Evolutionary conservation across 164 flowering plant genomes (phyloP), one percentile per base, ranked within the genome.

Genomic region (Vitis amurensis): DNA sequence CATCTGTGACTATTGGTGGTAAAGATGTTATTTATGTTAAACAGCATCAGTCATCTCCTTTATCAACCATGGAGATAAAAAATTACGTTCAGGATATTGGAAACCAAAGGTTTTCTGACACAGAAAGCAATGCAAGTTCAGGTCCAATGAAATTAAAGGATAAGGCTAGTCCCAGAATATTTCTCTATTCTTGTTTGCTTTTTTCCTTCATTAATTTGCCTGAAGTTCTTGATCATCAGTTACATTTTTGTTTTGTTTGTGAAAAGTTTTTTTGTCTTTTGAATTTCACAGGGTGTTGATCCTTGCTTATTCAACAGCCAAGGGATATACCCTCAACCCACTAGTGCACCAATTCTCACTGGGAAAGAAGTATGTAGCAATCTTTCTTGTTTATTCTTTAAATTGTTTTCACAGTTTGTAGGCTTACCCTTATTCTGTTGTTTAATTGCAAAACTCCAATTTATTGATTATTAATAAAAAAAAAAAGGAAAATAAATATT

Each of bases 321-420:
- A 82, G 97, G 92, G 59, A 71, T 92, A 78, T 85, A 92, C 63
- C 97, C 97, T 70, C 97, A 90, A 63, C 95, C 97, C 14, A 61
- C 88, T 17, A 70, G 65, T 70, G 83, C 81, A 9, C 84, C 89
- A 50, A 87, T 74, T 82, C 86, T 84, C 55, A 72, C 80, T 60
- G 91, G 93, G 30, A 92, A 87, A 82, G 93, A 92, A 79, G 97
- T 90, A 87, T 60, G 86, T 66, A 47, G 19, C 10, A 53, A 49
- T 55, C 50, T 56, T 19, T 59, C 27, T 5, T 61, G 9, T 56
- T 44, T 65, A 5, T 30, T 19, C 8, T 19, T 62, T 3, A 9
- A 16, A 30, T 11, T 51, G 23, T 14, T 30, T 29, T 10, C 27
- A 3, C 9, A 2, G 10, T 62, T 11, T 37, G 4, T 64, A 17